Percentiles rank a stretch among this genome's conserved stretches.
These are phyloP conservation scores for Hericium coralloides DNA, from an alignment of 768 basidiomycete genomes.

Conservation along the genomic window DNA sequence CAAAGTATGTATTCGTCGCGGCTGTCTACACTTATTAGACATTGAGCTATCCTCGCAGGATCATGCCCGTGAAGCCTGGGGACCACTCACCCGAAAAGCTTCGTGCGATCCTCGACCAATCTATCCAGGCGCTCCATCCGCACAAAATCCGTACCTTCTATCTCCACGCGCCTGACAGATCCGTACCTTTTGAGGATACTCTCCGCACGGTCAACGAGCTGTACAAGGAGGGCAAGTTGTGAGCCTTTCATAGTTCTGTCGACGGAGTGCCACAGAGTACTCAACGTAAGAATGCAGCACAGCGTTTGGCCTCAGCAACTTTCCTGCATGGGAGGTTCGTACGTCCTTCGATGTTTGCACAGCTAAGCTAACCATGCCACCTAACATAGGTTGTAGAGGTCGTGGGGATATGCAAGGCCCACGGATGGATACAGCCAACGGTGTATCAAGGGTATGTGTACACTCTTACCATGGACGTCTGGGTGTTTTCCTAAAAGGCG, in stretches of 20 bases:
- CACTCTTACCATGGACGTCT: background rate
- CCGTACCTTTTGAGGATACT: conserved; percentile 48
- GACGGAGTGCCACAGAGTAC: background rate
- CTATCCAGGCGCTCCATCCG: conserved; percentile 35
- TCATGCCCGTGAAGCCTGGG: conserved; percentile 32
- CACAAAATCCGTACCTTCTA: conserved; percentile 45
- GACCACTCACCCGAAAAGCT: conserved; percentile 32
- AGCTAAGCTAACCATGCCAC: too few species aligned
- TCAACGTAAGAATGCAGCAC: background rate
- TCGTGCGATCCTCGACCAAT: conserved; percentile 35
- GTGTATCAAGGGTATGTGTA: conserved; percentile 45
- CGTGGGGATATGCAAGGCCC: conserved; percentile 44
- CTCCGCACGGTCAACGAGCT: conserved; percentile 44
- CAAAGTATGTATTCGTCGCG: conserved; percentile 29
- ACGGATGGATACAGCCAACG: conserved; percentile 45
- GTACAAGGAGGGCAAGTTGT: conserved; percentile 51
- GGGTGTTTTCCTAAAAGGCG: too few species aligned
- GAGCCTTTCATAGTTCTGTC: conserved; percentile 9
- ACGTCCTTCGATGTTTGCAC: too few species aligned
- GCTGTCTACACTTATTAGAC: background rate
- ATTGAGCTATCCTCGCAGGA: conserved; percentile 15
- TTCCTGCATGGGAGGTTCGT: conserved; percentile 41
- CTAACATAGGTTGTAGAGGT: conserved; percentile 36
- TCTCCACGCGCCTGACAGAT: conserved; percentile 52
- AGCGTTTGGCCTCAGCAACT: conserved; percentile 62